phyloP scores from a whole-genome alignment of 805 yeast genomes.

The Ascoidea asiatica region DNA sequence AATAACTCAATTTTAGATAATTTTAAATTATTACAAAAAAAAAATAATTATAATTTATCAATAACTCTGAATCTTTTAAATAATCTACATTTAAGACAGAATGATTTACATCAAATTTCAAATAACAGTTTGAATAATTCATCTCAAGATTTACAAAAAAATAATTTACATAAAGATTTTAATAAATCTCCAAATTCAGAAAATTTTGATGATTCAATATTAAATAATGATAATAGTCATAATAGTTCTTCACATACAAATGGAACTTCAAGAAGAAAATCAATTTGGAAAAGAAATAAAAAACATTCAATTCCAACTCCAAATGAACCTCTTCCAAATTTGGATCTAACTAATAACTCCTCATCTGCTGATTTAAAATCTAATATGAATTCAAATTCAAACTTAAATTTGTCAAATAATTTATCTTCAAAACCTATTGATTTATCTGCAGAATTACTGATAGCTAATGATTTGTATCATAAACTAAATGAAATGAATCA shows the following conservation, averaged over 20 bases:
- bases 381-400: not conserved
- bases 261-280: not conserved
- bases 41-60: too few relatives aligned
- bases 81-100: too few relatives aligned
- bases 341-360: not conserved
- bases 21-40: not conserved
- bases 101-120: too few relatives aligned
- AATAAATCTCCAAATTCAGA: too few relatives aligned
- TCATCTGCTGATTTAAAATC: not conserved
- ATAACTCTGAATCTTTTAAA: too few relatives aligned
- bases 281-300: constrained; percentile 1
- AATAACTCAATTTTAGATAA: not conserved
- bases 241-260: not conserved
- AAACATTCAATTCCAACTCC: not conserved
- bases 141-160: too few relatives aligned
- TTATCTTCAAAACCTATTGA: too few relatives aligned
- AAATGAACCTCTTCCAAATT: not conserved
- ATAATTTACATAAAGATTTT: too few relatives aligned
- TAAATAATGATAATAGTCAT: not conserved
- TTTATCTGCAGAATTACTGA: not conserved
- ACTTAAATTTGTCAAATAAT: not conserved
- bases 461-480: not conserved
- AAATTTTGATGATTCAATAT: not conserved
- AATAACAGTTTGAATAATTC: too few relatives aligned
- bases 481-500: not conserved